Evolutionary conservation across 495 filamentous ascomycete species (phyloP).

Genomic region (Aspergillus cavernicola): DNA sequence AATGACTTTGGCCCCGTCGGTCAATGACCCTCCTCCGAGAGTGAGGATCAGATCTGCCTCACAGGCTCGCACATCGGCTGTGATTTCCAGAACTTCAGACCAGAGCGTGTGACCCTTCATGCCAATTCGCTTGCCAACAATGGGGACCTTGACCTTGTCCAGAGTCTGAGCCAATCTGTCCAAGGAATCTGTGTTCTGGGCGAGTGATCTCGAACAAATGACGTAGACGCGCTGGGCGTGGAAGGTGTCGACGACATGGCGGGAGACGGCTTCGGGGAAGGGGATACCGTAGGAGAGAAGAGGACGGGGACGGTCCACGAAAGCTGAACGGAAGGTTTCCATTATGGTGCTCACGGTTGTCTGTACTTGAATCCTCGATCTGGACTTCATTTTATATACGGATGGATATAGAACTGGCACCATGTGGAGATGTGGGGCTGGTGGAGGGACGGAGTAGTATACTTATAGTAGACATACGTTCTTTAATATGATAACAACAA

Average conservation of each 20-base stretch:
- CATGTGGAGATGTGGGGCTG: conserved; percentile 16
- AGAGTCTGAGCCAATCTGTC: conserved; percentile 43
- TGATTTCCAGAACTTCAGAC: conserved; percentile 56
- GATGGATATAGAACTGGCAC: too few species aligned
- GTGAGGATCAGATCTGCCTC: conserved; percentile 57
- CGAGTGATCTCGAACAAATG: conserved; percentile 57
- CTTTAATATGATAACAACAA: too few species aligned
- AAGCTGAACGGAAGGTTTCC: conserved; percentile 41
- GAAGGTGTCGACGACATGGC: conserved; percentile 50
- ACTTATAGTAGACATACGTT: too few species aligned
- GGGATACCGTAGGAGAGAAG: conserved; percentile 50
- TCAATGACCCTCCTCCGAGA: conserved; percentile 57
- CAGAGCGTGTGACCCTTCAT: conserved; percentile 58
- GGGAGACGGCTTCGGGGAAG: conserved; percentile 46
- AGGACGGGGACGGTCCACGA: conserved; percentile 34
- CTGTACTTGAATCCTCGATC: not conserved
- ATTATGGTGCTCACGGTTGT: conserved; percentile 11
- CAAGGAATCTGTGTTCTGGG: conserved; percentile 50
- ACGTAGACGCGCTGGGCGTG: conserved; percentile 53
- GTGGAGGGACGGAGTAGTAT: not conserved
- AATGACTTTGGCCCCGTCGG: conserved; percentile 59
- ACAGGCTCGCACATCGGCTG: conserved; percentile 42
- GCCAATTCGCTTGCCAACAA: conserved; percentile 50
- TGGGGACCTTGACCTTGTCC: conserved; percentile 30
- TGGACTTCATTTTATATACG: conserved; percentile 1